phyloP scores from a whole-genome alignment of 2,329 filamentous ascomycete genomes.

The Torrubiella hemipterigena region DNA sequence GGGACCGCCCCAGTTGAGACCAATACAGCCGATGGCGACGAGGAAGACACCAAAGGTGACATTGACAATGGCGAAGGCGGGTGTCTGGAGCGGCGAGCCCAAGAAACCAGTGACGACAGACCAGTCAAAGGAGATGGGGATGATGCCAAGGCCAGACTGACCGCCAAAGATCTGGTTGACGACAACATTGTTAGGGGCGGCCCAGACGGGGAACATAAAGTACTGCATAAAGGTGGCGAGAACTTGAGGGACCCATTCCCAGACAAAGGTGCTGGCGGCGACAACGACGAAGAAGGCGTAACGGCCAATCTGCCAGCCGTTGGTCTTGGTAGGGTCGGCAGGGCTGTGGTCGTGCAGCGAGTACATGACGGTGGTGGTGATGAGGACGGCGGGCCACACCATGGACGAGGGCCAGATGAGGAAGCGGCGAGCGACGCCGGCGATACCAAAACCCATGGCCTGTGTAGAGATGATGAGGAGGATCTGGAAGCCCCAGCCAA shows the following conservation, averaged over 20 bases:
- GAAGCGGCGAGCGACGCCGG: slow-evolving; percentile 46
- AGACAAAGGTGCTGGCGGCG: slow-evolving; percentile 36
- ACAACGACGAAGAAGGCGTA: slow-evolving; percentile 46
- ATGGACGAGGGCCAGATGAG: slow-evolving; percentile 50
- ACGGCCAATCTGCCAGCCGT: slow-evolving; percentile 47
- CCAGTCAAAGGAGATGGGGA: slow-evolving; percentile 59
- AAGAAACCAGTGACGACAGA: slow-evolving; percentile 45
- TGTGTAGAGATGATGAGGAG: slow-evolving; percentile 49
- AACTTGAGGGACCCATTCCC: slow-evolving; percentile 47
- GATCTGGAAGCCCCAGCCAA: slow-evolving; percentile 47
- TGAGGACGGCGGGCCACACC: slow-evolving; percentile 41
- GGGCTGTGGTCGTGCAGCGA: slow-evolving; percentile 49
- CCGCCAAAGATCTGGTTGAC: slow-evolving; percentile 57
- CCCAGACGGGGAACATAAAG: slow-evolving; percentile 51
- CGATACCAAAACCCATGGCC: slow-evolving; percentile 51
- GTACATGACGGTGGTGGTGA: slow-evolving; percentile 3
- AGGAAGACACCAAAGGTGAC: slow-evolving; percentile 41
- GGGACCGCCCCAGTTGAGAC: slow-evolving; percentile 36
- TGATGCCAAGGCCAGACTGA: slow-evolving; percentile 44
- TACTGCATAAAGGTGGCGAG: slow-evolving; percentile 46
- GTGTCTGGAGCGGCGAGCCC: slow-evolving; percentile 44
- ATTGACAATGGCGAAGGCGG: slow-evolving; percentile 49
- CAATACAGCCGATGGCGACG: slow-evolving; percentile 36
- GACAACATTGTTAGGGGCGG: slow-evolving; percentile 45
- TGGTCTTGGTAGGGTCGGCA: slow-evolving; percentile 36